These are phyloP conservation scores for Mortierella sp. DNA, from an alignment of 371 early-diverging fungal species.

Conservation along the genomic window DNA sequence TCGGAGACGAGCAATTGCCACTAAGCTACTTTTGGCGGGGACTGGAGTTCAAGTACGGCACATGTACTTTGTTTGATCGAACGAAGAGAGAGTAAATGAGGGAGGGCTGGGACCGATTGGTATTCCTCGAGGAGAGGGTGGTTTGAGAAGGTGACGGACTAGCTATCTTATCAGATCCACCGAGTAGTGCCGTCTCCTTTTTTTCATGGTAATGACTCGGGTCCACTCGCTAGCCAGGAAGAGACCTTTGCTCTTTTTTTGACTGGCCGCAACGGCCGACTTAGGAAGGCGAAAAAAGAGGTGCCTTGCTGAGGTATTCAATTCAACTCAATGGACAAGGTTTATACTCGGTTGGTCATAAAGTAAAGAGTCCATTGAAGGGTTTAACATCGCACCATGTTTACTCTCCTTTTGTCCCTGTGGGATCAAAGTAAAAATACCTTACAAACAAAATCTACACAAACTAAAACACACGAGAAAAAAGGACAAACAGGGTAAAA, in stretches of 20 bases:
- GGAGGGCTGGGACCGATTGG: not conserved
- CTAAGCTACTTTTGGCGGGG: not conserved
- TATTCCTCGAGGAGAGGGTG: not conserved
- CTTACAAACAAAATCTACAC: too few species aligned
- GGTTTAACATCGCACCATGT: too few species aligned
- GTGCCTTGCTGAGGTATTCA: not conserved
- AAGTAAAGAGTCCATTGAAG: too few species aligned
- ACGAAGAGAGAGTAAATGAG: not conserved
- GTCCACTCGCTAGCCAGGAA: not conserved
- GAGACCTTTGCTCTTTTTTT: not conserved
- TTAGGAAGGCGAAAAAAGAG: not conserved
- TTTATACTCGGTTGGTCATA: too few species aligned
- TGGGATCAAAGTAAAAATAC: too few species aligned
- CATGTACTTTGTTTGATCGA: not conserved
- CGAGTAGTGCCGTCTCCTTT: not conserved
- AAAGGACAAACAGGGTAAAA: not conserved
- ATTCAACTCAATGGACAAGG: not conserved
- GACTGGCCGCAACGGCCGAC: not conserved
- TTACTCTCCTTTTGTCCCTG: too few species aligned
- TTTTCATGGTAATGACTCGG: conserved; percentile 14
- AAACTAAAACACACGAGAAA: not conserved
- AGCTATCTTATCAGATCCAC: conserved; percentile 6
- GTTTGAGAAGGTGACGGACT: not conserved
- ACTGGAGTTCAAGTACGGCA: not conserved
- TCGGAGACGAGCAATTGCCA: not conserved